phyloP scores from a whole-genome alignment of 352 stramenopile species.

The Pythium phragmiticola region DNA sequence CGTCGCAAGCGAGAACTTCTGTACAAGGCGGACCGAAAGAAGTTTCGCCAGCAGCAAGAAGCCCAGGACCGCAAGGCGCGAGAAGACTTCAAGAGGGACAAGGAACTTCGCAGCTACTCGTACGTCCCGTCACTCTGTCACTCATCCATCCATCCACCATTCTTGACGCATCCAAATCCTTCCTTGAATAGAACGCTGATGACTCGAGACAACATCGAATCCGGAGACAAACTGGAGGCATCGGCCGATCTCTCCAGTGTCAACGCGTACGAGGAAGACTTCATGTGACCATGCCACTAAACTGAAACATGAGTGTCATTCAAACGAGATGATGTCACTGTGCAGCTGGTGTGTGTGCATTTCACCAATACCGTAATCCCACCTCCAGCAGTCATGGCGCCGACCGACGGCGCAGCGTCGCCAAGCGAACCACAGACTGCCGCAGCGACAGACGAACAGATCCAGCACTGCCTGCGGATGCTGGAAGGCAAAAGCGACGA shows the following conservation, averaged over 20 bases:
- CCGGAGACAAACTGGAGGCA: conserved; percentile 38
- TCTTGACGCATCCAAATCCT: neutral
- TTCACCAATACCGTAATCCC: neutral
- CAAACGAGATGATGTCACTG: conserved; percentile 9
- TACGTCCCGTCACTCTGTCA: conserved; percentile 30
- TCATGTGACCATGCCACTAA: conserved; percentile 49
- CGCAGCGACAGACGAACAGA: conserved; percentile 18
- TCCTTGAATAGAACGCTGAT: conserved; percentile 44
- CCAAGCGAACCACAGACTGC: neutral
- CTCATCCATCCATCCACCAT: neutral
- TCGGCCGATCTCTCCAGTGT: conserved; percentile 58
- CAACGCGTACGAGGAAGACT: conserved; percentile 79
- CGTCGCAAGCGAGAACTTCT: conserved; percentile 57
- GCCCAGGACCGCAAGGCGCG: conserved; percentile 48
- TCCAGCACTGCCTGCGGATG: conserved; percentile 63
- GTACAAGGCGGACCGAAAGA: conserved; percentile 76
- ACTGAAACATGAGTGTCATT: conserved; percentile 2
- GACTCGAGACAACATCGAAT: conserved; percentile 66
- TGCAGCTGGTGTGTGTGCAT: neutral
- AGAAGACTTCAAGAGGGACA: conserved; percentile 65
- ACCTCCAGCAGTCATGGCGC: neutral
- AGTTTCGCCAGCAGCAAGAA: conserved; percentile 58
- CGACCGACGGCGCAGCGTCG: neutral
- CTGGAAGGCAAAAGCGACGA: conserved; percentile 72
- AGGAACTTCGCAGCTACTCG: conserved; percentile 75